phyloP scores from a whole-genome alignment of 495 filamentous ascomycete species.

The Penicillium bialowiezense region DNA sequence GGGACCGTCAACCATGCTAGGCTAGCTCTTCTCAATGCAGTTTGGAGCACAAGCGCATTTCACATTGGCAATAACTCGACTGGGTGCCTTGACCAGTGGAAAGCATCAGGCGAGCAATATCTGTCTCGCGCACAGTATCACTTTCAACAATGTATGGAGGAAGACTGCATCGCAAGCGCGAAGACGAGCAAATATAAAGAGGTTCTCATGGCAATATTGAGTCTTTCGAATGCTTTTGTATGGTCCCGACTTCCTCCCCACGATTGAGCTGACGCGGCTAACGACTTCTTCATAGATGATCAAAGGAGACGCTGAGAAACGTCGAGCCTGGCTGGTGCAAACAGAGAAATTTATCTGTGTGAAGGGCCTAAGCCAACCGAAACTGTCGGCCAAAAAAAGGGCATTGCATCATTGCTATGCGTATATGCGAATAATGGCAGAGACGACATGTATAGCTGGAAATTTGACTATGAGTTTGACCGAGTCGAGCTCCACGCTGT shows the following conservation, averaged over 20 bases:
- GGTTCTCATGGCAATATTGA: constrained; percentile 17
- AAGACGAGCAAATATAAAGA: constrained; percentile 23
- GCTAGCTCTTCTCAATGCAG: constrained; percentile 16
- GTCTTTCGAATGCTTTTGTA: constrained; percentile 23
- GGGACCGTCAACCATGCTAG: constrained; percentile 2
- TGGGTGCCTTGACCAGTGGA: constrained; percentile 3
- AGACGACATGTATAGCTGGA: constrained; percentile 18
- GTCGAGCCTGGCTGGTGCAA: constrained; percentile 12
- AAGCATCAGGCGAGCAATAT: background rate
- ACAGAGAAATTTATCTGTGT: constrained; percentile 17
- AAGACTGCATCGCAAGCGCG: background rate
- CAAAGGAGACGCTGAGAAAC: constrained; percentile 17
- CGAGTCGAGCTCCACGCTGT: background rate
- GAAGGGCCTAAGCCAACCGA: constrained; percentile 14
- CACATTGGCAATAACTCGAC: constrained; percentile 10
- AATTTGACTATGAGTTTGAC: background rate
- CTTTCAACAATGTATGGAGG: constrained; percentile 12
- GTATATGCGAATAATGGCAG: constrained; percentile 26
- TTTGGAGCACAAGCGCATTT: constrained; percentile 18
- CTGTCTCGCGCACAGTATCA: constrained; percentile 9
- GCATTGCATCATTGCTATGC: constrained; percentile 23
- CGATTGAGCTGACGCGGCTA: background rate
- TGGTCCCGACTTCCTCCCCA: no score
- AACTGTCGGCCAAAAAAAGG: constrained; percentile 16
- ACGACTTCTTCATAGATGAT: constrained; percentile 11